Percentiles rank a stretch among this genome's conserved stretches.
Evolutionary conservation across 108 stramenopile genomes (phyloP).

Genomic region (Nitzschia palea): DNA sequence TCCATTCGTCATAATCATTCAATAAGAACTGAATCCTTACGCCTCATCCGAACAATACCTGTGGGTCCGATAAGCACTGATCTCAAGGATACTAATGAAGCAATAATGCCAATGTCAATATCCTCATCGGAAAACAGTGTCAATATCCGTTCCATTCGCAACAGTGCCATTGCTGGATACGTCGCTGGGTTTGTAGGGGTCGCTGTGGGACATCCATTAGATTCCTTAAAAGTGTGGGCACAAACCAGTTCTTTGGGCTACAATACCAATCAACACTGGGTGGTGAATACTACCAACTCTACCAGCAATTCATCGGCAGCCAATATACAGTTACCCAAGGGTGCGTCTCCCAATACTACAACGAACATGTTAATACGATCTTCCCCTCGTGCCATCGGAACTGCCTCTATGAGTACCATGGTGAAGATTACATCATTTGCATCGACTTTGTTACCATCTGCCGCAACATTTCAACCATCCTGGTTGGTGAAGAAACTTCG

Average conservation of each 20-base stretch:
- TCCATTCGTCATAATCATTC: too few relatives aligned
- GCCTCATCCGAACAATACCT: too few relatives aligned
- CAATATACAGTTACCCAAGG: too few relatives aligned
- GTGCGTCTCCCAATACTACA: too few relatives aligned
- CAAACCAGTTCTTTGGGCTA: constrained; percentile 50
- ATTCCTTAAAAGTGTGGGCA: constrained; percentile 65
- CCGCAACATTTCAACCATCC: constrained; percentile 1
- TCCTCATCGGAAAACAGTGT: neutral
- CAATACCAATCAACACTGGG: too few relatives aligned
- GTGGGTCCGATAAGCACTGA: too few relatives aligned
- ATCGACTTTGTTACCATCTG: neutral
- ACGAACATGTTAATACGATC: too few relatives aligned
- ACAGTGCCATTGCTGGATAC: constrained; percentile 58
- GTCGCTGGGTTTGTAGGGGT: constrained; percentile 58
- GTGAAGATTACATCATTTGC: neutral
- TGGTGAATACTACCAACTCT: too few relatives aligned
- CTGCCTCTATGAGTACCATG: constrained; percentile 16
- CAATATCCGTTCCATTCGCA: neutral
- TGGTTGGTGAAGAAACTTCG: constrained; percentile 37
- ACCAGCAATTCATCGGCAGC: too few relatives aligned
- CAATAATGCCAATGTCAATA: too few relatives aligned
- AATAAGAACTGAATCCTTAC: too few relatives aligned
- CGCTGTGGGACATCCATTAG: constrained; percentile 67
- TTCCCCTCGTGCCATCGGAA: neutral
- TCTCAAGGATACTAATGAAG: too few relatives aligned